These are phyloP conservation scores for Lophiotrema nucula DNA, from an alignment of 495 filamentous ascomycete genomes.

Conservation along the genomic window DNA sequence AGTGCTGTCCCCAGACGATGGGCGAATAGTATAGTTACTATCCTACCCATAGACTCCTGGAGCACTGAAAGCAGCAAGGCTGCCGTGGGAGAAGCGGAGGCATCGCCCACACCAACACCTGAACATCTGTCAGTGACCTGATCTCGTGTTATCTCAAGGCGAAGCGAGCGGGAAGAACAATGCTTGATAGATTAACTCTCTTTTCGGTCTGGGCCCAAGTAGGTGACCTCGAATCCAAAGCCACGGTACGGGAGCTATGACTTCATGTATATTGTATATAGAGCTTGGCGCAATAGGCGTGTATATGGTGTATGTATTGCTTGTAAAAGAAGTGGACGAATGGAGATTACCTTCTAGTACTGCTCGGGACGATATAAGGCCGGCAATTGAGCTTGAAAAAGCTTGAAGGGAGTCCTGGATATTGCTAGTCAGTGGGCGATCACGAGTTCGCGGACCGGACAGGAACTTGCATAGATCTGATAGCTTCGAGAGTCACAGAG, in stretches of 20 bases:
- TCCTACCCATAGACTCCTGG: slow-evolving; percentile 77
- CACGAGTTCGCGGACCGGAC: background rate
- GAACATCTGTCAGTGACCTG: too few relatives aligned
- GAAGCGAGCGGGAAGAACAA: background rate
- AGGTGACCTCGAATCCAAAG: too few relatives aligned
- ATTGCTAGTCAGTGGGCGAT: background rate
- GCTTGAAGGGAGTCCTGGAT: slow-evolving; percentile 88
- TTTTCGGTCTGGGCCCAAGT: background rate
- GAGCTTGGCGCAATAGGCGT: background rate
- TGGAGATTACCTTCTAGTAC: slow-evolving; percentile 84
- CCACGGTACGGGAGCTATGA: too few relatives aligned
- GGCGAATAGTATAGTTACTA: slow-evolving; percentile 91
- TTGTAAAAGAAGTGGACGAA: too few relatives aligned
- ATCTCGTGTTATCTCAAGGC: background rate
- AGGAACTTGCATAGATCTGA: slow-evolving; percentile 63
- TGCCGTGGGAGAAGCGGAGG: slow-evolving; percentile 77
- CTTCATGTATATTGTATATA: background rate
- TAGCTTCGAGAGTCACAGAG: slow-evolving; percentile 51
- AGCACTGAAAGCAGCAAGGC: slow-evolving; percentile 83
- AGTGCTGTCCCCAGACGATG: slow-evolving; percentile 81
- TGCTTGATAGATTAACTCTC: background rate
- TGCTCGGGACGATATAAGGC: slow-evolving; percentile 81
- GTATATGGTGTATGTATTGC: too few relatives aligned
- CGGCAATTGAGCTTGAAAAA: slow-evolving; percentile 90
- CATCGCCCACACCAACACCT: slow-evolving; percentile 89